Conservation (phyloP, 805 yeast genomes). For the Zygosaccharomyces kombuchaensis region DNA sequence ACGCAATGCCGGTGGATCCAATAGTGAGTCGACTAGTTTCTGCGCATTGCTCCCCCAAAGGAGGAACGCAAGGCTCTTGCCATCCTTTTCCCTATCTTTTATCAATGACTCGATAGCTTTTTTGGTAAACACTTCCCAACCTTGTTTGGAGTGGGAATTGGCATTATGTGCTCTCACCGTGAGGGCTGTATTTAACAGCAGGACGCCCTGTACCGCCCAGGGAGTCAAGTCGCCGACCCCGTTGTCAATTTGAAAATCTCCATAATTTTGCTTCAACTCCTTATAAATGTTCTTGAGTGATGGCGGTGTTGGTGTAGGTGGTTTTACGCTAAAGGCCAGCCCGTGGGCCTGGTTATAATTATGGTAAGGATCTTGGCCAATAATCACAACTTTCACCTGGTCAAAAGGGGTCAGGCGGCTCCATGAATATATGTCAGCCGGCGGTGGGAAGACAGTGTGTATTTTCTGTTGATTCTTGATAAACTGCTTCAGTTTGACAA, state of each 20-base stretch:
- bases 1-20: constrained; percentile 10
- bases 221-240: constrained; percentile 55
- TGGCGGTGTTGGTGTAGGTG: constrained; percentile 84
- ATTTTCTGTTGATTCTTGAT: constrained; percentile 43
- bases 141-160: constrained; percentile 82
- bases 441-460: constrained; percentile 72
- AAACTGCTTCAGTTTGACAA: constrained; percentile 65
- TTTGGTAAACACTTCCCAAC: constrained; percentile 91
- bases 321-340: constrained; percentile 83
- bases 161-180: constrained; percentile 94
- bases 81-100: constrained; percentile 41
- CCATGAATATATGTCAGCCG: constrained; percentile 82
- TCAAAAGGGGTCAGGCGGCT: constrained; percentile 75
- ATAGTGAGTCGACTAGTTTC: constrained; percentile 46
- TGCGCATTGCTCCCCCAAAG: constrained; percentile 83
- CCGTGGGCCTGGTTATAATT: constrained; percentile 94
- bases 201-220: constrained; percentile 88
- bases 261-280: constrained; percentile 65
- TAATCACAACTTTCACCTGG: constrained; percentile 66
- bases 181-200: constrained; percentile 78
- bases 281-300: constrained; percentile 85
- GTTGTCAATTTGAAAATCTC: constrained; percentile 56
- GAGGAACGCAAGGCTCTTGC: constrained; percentile 63
- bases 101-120: constrained; percentile 55
- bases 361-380: constrained; percentile 98